Base-by-base conservation (phyloP, 805 yeast species). In the Allodekkera sacchari region DNA sequence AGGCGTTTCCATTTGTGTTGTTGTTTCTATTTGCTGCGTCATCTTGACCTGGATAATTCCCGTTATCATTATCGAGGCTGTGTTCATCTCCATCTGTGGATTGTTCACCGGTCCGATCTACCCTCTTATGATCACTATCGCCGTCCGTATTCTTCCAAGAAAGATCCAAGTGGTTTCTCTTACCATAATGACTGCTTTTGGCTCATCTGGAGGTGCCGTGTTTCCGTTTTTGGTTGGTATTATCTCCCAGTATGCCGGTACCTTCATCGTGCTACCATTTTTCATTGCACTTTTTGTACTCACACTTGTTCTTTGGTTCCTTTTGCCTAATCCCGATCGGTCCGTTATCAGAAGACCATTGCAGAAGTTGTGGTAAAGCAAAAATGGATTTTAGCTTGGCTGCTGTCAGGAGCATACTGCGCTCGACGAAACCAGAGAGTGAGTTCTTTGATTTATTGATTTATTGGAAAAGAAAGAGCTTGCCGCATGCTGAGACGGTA, bases 61-160 rank as follows among this genome's bases (percentile, higher is more conserved):
- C 5, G 47, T 50, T 26, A 45, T 66, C 11, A 50, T 61, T 8
- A 69, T 51, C 3, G 70, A 70, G 19, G 73, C 74, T 4, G 55
- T 69, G 1, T 57, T 61, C 31, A 63, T 66, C 19, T 55, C 77
- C 5, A 33, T 68, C 1, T 61, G 70, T 18, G 89, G 88, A 3
- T 48, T 74, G 3, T 68, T 68, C 42, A 66, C 76, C 23, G 89
- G 88, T 0, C 88, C 88, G 2, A 57, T 74, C 22, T 81, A 77
- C 52, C 69, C 66, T n/a, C 51, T 71, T 41, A 57, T 69, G 68
- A 52, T 71, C 25, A 55, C 70, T 1, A 45, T 64, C 8, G 55
- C 64, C 7, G 61, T 68, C 1, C 54, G 56, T 34, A 55, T 70
- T 21, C 41, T 71, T 12, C 77, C 77, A 4, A 50, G 74, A 34